Evolutionary conservation across 352 stramenopile genomes (phyloP), one percentile per base, ranked within the genome.

Genomic region (Aphanomyces cochlioides): DNA sequence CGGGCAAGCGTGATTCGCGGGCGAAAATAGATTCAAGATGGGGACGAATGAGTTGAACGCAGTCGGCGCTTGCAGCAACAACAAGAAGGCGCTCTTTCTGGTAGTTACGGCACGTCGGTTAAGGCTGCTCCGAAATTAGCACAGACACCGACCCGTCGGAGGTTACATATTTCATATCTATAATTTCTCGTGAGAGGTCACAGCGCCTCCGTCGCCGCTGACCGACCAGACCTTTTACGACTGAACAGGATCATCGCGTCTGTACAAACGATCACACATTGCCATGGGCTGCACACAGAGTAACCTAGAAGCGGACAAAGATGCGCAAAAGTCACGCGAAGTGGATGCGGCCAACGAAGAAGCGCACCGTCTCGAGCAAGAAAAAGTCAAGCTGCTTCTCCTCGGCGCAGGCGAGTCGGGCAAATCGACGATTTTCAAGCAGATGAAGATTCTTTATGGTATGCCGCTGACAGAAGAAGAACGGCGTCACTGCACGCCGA

Each of bases 351-450:
- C 90, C 71, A 92, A 92, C 58, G 84, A 90, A 71, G 83, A 90
- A 66, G 84, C 83, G 10, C 84, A 92, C 36, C 83, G 83, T 8
- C 83, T 82, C 15, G 84, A 92, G 72, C 84, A 90, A 66, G 84
- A 92, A 67, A 98, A 98, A 74, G 93, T 99, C 65, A 99, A 98
- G 83, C 81, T 98, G 56, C 78, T 98, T 34, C 78, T 98, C 39
- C 80, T 98, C 4, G 95, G 95, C 7, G 92, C 94, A 7, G 95
- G 93, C 59, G 94, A 98, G 79, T 98, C 90, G 66, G 94, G 94
- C 50, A 98, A 98, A 77, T 97, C 89, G 47, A 98, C 95, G 15
- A 96, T 96, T 60, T 96, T 96, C 78, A 96, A 96, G 77, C 89
- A 96, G 73, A 96, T 96, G 89, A 93, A 92, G 83, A 85, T 97